Percentiles rank a stretch among this genome's conserved stretches.
Evolutionary conservation across 192 early-diverging fungal genomes (phyloP).

Genomic region (Entrophospora sp.): DNA sequence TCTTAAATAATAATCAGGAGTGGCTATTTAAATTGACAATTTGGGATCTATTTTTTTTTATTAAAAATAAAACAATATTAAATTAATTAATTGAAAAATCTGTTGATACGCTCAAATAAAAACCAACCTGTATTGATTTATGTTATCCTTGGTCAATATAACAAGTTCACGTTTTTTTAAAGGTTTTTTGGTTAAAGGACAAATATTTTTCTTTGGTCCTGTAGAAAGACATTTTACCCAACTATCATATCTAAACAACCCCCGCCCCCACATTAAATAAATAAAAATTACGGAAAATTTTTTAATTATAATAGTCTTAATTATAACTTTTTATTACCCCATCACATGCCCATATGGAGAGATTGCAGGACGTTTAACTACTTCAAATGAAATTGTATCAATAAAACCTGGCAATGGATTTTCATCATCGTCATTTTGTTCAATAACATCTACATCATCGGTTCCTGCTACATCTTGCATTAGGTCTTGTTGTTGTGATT

Average conservation of each 20-base stretch:
- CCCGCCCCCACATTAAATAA: too few relatives aligned
- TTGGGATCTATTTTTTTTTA: too few relatives aligned
- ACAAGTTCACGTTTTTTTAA: constrained; percentile 85
- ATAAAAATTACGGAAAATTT: too few relatives aligned
- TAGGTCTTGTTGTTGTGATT: constrained; percentile 54
- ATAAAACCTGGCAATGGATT: constrained; percentile 89
- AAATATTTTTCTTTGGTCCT: constrained; percentile 74
- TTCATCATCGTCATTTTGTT: too few relatives aligned
- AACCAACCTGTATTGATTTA: constrained; percentile 68
- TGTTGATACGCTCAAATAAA: too few relatives aligned
- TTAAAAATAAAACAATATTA: too few relatives aligned
- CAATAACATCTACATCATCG: constrained; percentile 24
- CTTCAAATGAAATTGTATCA: constrained; percentile 90
- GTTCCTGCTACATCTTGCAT: too few relatives aligned
- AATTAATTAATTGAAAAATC: too few relatives aligned
- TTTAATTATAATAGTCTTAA: too few relatives aligned
- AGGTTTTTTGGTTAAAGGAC: constrained; percentile 90
- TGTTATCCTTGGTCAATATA: constrained; percentile 68
- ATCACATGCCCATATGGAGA: constrained; percentile 90
- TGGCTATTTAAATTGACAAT: too few relatives aligned
- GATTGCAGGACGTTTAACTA: constrained; percentile 87
- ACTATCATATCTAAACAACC: constrained; percentile 57
- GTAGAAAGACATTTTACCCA: constrained; percentile 81
- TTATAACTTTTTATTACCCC: too few relatives aligned
- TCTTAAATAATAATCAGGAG: too few relatives aligned